These are phyloP conservation scores for Arxiozyma heterogenica DNA, from an alignment of 1,139 yeast genomes.

Conservation along the genomic window DNA sequence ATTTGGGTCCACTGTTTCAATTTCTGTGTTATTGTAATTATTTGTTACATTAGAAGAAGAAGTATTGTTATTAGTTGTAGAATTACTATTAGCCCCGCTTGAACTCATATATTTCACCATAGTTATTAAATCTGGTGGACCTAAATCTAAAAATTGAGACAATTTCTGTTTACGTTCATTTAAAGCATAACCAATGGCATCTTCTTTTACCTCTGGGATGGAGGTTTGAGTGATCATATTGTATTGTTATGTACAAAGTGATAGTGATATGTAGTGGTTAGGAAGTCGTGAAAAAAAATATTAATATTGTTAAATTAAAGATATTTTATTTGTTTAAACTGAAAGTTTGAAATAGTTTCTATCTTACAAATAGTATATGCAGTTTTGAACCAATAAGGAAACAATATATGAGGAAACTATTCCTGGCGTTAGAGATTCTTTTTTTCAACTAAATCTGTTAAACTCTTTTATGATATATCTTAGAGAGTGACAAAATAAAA, in stretches of 20 bases:
- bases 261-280: neutral
- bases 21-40: neutral
- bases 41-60: neutral
- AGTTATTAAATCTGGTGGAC: constrained; percentile 89
- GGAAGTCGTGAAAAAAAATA: neutral
- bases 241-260: too few relatives aligned
- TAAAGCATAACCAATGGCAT: constrained; percentile 41
- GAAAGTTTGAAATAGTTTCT: neutral
- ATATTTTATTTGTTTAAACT: too few relatives aligned
- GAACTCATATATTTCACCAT: constrained; percentile 37
- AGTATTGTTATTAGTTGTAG: constrained; percentile 6
- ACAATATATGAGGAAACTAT: neutral
- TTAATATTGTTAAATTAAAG: too few relatives aligned
- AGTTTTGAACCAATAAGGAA: neutral
- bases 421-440: neutral
- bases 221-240: constrained; percentile 39
- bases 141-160: constrained; percentile 49
- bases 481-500: neutral
- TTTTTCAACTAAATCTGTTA: neutral
- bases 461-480: too few relatives aligned
- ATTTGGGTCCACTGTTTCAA: constrained; percentile 10
- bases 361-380: neutral
- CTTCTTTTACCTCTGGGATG: constrained; percentile 47
- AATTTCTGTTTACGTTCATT: constrained; percentile 40
- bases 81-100: constrained; percentile 4